phyloP scores from a whole-genome alignment of 139 green algal species.

The Micromonas pusilla region DNA sequence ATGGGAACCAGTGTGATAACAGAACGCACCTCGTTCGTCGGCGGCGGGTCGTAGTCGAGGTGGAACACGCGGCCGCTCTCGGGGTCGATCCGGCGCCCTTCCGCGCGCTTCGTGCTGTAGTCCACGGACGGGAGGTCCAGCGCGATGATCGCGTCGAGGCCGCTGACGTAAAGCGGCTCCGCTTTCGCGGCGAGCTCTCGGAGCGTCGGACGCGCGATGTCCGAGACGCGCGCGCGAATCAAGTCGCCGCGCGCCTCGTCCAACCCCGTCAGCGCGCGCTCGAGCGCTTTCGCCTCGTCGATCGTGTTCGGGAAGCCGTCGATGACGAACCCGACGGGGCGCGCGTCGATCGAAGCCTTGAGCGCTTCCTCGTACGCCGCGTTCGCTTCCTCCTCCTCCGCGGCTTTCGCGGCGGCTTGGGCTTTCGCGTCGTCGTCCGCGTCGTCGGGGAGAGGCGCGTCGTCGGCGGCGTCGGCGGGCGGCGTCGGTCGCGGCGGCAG shows the following conservation, averaged over 20 bases:
- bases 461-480: neutral
- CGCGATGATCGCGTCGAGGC: constrained; percentile 61
- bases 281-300: constrained; percentile 52
- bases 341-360: neutral
- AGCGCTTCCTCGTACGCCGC: no score
- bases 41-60: constrained; percentile 60
- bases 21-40: constrained; percentile 41
- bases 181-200: constrained; percentile 42
- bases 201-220: constrained; percentile 49
- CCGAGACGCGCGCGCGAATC: constrained; percentile 35
- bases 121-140: constrained; percentile 33
- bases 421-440: neutral
- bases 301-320: constrained; percentile 60
- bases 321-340: constrained; percentile 54
- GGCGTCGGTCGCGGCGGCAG: constrained; percentile 7
- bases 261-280: constrained; percentile 65
- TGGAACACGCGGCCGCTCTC: constrained; percentile 60
- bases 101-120: constrained; percentile 35
- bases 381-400: no score
- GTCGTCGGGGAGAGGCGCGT: neutral
- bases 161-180: constrained; percentile 35
- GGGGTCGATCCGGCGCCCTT: constrained; percentile 40
- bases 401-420: no score
- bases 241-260: constrained; percentile 53
- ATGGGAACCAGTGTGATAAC: no score